Evolutionary conservation across 2,329 filamentous ascomycete species (phyloP).

Genomic region (Seiridium cupressi): DNA sequence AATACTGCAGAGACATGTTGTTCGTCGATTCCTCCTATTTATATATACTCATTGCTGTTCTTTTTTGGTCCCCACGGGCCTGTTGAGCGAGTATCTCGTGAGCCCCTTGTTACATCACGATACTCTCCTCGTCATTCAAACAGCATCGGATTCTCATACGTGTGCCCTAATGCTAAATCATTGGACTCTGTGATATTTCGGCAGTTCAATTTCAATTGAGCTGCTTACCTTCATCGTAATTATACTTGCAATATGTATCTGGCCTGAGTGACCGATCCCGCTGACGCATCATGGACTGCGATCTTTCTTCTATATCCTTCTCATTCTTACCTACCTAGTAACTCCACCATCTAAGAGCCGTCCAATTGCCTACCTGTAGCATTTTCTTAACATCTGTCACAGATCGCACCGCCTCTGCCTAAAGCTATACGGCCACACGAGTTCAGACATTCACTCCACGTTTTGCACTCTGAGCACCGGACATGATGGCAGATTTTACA

Average conservation of each 20-base stretch:
- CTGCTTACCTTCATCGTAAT: no score
- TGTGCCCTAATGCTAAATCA: background rate
- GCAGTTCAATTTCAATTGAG: background rate
- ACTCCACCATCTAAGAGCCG: no score
- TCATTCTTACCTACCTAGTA: background rate
- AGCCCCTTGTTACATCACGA: background rate
- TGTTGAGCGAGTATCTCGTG: background rate
- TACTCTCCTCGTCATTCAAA: background rate
- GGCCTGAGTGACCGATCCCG: no score
- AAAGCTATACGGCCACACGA: background rate
- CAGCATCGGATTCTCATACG: background rate
- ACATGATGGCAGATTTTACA: slow-evolving; percentile 12
- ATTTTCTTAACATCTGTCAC: background rate
- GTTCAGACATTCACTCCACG: background rate
- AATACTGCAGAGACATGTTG: no score
- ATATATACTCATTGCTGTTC: background rate
- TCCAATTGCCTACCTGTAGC: background rate
- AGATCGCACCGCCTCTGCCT: background rate
- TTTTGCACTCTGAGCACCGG: background rate
- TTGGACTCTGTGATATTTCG: background rate
- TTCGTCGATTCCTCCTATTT: background rate
- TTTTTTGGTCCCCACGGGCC: background rate
- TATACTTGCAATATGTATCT: no score
- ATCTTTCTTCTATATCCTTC: background rate
- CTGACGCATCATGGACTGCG: no score